Percentiles rank a stretch among this genome's conserved stretches.
Evolutionary conservation across 305 asterid genomes (phyloP).

Genomic region (Solanum aculeatissimum): DNA sequence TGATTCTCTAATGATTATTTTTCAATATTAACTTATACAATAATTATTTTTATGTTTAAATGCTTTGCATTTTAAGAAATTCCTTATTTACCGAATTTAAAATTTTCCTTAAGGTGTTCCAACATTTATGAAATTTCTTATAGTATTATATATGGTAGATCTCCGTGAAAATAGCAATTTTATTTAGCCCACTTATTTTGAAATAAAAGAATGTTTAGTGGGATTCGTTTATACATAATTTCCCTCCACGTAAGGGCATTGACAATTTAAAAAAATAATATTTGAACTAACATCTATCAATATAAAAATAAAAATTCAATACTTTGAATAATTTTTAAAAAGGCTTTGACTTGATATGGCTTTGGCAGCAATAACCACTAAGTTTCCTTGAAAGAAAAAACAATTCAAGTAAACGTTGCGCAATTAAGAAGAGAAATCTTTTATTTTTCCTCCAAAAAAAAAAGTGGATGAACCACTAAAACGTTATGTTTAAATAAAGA

Average conservation of each 20-base stretch:
- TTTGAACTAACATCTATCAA: background rate
- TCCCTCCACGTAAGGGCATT: background rate
- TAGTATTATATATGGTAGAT: background rate
- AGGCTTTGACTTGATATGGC: background rate
- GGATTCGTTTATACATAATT: background rate
- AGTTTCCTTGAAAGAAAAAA: background rate
- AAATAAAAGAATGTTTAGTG: background rate
- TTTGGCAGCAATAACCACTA: background rate
- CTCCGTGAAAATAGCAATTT: background rate
- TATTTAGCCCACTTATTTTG: background rate
- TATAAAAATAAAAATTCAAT: background rate
- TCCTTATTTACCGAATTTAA: background rate
- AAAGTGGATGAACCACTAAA: background rate
- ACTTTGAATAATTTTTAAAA: background rate
- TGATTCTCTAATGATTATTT: background rate
- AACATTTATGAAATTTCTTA: background rate
- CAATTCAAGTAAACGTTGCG: background rate
- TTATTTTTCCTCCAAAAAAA: background rate
- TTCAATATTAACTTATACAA: background rate
- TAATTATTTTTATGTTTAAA: background rate
- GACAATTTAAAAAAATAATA: background rate
- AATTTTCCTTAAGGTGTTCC: background rate
- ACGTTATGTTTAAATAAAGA: background rate
- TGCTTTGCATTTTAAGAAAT: background rate
- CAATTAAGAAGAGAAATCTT: background rate